Evolutionary conservation across 768 basidiomycete species (phyloP).

Genomic region (Kwoniella botswanensis): DNA sequence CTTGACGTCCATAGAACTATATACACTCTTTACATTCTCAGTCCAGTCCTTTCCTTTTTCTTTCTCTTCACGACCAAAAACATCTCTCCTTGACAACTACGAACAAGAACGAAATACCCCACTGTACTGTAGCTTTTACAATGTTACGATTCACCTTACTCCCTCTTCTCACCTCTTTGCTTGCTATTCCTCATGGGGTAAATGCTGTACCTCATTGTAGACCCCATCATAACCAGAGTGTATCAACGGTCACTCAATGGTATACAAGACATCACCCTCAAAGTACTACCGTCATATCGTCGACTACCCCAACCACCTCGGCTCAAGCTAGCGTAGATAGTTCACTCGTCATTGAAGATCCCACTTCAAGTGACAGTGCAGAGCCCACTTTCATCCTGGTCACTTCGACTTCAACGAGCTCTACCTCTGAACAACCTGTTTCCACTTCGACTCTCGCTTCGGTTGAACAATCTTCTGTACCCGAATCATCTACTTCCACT

Average conservation of each 20-base stretch:
- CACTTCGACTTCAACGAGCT: neutral
- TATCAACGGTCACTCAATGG: conserved; percentile 3
- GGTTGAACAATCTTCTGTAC: neutral
- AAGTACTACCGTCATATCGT: neutral
- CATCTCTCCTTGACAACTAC: neutral
- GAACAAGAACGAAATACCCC: neutral
- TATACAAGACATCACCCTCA: conserved; percentile 2
- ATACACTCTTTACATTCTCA: neutral
- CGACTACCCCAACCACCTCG: neutral
- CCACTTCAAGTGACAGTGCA: neutral
- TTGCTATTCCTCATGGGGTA: neutral
- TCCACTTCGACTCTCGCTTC: neutral
- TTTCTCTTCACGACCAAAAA: neutral
- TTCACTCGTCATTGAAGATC: neutral
- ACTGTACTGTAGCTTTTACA: neutral
- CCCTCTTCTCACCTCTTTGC: neutral
- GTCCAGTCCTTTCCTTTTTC: neutral
- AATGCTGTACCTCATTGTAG: neutral
- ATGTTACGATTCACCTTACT: neutral
- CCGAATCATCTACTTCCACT: conserved; percentile 3
- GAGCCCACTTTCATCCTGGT: neutral
- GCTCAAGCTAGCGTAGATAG: neutral
- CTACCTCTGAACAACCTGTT: neutral
- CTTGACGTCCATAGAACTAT: neutral
- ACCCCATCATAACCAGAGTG: neutral